Evolutionary conservation across 179 eudicot species (phyloP).

Genomic region (Actinidia arguta): DNA sequence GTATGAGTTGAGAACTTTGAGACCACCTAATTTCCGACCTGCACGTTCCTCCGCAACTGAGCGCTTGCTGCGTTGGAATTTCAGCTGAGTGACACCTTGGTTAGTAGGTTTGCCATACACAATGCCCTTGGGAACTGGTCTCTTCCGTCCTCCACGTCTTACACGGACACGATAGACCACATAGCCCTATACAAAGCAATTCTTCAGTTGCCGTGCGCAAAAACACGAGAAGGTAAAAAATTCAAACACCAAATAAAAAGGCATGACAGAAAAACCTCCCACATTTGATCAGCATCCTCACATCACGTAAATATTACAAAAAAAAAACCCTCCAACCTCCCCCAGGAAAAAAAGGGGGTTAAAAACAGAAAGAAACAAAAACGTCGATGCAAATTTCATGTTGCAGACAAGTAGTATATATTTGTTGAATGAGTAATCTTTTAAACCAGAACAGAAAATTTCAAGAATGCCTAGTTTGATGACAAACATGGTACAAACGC

Average conservation of each 20-base stretch:
- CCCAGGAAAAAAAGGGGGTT: background rate
- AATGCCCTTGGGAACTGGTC: conserved; percentile 81
- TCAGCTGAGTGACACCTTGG: conserved; percentile 73
- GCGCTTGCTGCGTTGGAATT: conserved; percentile 45
- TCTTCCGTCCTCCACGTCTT: conserved; percentile 74
- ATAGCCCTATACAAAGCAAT: conserved; percentile 37
- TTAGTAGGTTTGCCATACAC: conserved; percentile 75
- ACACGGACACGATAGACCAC: conserved; percentile 70
- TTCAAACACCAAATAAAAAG: background rate
- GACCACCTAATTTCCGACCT: conserved; percentile 45
- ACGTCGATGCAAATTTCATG: background rate
- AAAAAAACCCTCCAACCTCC: background rate
- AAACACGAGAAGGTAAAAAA: background rate
- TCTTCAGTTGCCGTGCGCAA: too few relatives aligned
- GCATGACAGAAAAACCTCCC: background rate
- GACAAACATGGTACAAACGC: background rate
- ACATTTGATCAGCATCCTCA: background rate
- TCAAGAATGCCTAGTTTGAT: background rate
- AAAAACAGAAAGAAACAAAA: background rate
- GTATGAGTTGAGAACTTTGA: conserved; percentile 45
- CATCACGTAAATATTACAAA: background rate
- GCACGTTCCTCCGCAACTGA: conserved; percentile 47
- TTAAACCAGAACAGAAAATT: background rate
- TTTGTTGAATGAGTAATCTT: background rate
- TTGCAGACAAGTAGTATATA: background rate